phyloP scores from a whole-genome alignment of 495 filamentous ascomycete species.

The Aspergillus haitiensis region DNA sequence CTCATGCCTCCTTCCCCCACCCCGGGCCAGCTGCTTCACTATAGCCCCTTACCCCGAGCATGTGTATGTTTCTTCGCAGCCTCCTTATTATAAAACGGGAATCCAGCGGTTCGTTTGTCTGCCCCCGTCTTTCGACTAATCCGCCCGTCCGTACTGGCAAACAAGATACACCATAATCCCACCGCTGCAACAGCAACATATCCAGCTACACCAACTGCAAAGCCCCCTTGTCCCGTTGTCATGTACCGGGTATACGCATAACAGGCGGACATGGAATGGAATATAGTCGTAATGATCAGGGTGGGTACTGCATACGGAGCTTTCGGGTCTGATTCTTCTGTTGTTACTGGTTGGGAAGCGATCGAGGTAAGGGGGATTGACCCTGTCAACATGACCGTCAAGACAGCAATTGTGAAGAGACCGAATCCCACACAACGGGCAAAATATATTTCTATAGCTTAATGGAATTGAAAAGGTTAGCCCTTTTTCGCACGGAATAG shows the following conservation, averaged over 20 bases:
- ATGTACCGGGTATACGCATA: slow-evolving; percentile 67
- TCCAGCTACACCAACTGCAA: slow-evolving; percentile 53
- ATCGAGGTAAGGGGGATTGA: slow-evolving; percentile 66
- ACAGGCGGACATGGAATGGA: slow-evolving; percentile 63
- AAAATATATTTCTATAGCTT: slow-evolving; percentile 73
- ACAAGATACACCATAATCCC: slow-evolving; percentile 74
- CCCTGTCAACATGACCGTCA: slow-evolving; percentile 71
- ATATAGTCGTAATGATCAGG: slow-evolving; percentile 62
- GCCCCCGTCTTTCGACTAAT: slow-evolving; percentile 71
- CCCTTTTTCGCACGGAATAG: no score
- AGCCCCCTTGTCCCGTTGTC: slow-evolving; percentile 51
- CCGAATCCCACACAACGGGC: slow-evolving; percentile 67
- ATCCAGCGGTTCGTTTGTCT: slow-evolving; percentile 77
- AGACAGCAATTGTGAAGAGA: slow-evolving; percentile 62
- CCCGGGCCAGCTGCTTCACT: no score
- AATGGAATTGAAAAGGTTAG: neutral
- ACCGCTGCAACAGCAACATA: slow-evolving; percentile 56
- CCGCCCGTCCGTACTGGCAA: slow-evolving; percentile 61
- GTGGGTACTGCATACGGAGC: slow-evolving; percentile 70
- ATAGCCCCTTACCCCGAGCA: slow-evolving; percentile 36
- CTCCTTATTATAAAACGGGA: slow-evolving; percentile 61
- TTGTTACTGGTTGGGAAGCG: slow-evolving; percentile 40
- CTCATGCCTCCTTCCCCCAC: no score
- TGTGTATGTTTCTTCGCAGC: slow-evolving; percentile 56
- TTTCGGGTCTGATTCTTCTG: slow-evolving; percentile 53